These are phyloP conservation scores for Biscogniauxia sp. DNA, from an alignment of 2,329 filamentous ascomycete species.

Conservation along the genomic window DNA sequence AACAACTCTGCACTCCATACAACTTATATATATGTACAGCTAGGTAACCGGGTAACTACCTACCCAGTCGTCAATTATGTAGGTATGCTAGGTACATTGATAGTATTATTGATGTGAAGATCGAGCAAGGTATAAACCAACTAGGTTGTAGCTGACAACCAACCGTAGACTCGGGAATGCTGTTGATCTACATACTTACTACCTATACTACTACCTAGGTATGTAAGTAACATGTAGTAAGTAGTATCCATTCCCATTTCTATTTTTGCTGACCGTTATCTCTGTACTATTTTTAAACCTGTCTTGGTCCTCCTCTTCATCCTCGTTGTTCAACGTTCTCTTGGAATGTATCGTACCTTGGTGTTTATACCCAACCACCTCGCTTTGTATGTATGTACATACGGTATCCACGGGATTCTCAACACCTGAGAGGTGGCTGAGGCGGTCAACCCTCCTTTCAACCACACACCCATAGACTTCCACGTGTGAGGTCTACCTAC, in stretches of 20 bases:
- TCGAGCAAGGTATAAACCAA: not conserved
- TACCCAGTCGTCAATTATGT: too few relatives aligned
- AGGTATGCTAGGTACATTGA: too few relatives aligned
- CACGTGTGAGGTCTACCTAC: not conserved
- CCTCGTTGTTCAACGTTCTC: not conserved
- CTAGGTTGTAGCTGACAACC: not conserved
- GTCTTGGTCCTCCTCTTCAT: not conserved
- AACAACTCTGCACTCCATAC: too few relatives aligned
- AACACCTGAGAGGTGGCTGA: not conserved
- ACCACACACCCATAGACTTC: not conserved
- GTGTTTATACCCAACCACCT: not conserved
- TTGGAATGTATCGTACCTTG: not conserved
- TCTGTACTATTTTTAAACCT: not conserved
- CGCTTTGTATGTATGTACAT: too few relatives aligned
- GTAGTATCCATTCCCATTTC: not conserved
- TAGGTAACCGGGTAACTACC: too few relatives aligned
- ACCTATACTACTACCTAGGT: not conserved
- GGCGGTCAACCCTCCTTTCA: not conserved
- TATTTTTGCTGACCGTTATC: not conserved
- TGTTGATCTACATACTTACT: not conserved
- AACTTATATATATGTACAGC: too few relatives aligned
- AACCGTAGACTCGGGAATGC: not conserved
- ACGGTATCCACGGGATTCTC: not conserved
- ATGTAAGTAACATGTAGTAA: too few relatives aligned
- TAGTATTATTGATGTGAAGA: too few relatives aligned